Evolutionary conservation across 106 monocot genomes (phyloP).

Genomic region (Posidonia australis): DNA sequence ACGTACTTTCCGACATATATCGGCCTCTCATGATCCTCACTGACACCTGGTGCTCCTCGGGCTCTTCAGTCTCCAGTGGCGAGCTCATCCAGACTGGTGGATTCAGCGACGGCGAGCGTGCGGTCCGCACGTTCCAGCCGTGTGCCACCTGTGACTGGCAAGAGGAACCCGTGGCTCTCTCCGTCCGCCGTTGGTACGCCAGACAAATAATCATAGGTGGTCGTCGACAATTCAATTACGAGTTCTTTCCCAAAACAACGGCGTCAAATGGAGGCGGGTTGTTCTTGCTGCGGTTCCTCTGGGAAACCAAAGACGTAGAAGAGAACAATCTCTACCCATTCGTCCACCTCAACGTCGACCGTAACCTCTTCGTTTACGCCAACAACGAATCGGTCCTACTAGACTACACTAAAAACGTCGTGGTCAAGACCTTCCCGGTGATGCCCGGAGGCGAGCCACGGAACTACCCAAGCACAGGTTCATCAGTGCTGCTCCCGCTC

Average conservation of each 20-base stretch:
- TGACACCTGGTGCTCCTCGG: constrained; percentile 25
- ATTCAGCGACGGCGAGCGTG: constrained; percentile 21
- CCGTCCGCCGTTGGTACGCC: constrained; percentile 18
- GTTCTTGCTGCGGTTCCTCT: constrained; percentile 6
- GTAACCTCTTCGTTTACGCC: constrained; percentile 26
- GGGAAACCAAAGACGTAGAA: not conserved
- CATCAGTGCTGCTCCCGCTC: constrained; percentile 17
- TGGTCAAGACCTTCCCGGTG: constrained; percentile 2
- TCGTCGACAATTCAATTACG: constrained; percentile 16
- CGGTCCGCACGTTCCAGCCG: constrained; percentile 12
- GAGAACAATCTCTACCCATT: constrained; percentile 30
- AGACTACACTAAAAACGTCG: constrained; percentile 3
- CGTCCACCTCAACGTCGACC: constrained; percentile 13
- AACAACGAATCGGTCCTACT: constrained; percentile 10
- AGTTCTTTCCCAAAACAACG: constrained; percentile 13
- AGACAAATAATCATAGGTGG: constrained; percentile 13
- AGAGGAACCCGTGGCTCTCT: constrained; percentile 7
- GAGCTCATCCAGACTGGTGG: constrained; percentile 20
- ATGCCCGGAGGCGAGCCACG: constrained; percentile 13
- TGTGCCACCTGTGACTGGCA: constrained; percentile 13
- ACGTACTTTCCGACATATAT: not conserved
- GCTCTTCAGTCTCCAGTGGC: constrained; percentile 1
- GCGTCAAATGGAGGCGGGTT: not conserved
- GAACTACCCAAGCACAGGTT: constrained; percentile 19
- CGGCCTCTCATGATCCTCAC: constrained; percentile 21